phyloP scores from a whole-genome alignment of 1,284 basidiomycete species.

The Fistulinella cinereoalba region DNA sequence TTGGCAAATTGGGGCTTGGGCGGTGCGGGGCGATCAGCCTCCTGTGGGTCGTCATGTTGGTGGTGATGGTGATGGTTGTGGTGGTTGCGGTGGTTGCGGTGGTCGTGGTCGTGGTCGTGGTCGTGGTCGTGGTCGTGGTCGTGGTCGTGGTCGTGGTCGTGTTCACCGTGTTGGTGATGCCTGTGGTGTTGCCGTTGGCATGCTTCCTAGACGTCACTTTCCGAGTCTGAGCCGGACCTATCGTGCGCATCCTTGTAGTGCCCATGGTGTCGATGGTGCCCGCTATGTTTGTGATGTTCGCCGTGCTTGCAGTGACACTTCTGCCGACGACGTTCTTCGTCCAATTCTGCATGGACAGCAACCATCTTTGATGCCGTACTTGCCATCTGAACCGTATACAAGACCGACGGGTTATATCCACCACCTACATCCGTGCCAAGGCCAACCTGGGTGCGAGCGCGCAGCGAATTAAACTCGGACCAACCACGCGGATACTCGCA shows the following conservation, averaged over 20 bases:
- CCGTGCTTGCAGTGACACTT: neutral
- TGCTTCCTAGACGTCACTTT: neutral
- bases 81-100: neutral
- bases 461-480: too few species aligned
- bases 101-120: neutral
- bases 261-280: neutral
- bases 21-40: neutral
- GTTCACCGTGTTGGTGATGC: neutral
- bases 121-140: neutral
- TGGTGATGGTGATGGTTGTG: neutral
- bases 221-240: neutral
- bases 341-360: slow-evolving; percentile 37
- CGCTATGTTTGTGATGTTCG: slow-evolving; percentile 1
- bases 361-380: slow-evolving; percentile 79
- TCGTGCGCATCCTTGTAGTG: neutral
- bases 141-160: neutral
- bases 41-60: neutral
- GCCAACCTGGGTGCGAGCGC: slow-evolving; percentile 50
- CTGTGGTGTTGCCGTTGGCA: neutral
- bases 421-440: slow-evolving; percentile 90
- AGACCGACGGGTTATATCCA: slow-evolving; percentile 79
- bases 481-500: too few species aligned
- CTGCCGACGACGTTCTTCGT: slow-evolving; percentile 10
- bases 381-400: slow-evolving; percentile 77
- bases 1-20: slow-evolving; percentile 45